A percentile compares a stretch with the other conserved stretches of the same genome.
Conservation (phyloP, 2,329 filamentous ascomycete genomes). For the Periconia sp. region DNA sequence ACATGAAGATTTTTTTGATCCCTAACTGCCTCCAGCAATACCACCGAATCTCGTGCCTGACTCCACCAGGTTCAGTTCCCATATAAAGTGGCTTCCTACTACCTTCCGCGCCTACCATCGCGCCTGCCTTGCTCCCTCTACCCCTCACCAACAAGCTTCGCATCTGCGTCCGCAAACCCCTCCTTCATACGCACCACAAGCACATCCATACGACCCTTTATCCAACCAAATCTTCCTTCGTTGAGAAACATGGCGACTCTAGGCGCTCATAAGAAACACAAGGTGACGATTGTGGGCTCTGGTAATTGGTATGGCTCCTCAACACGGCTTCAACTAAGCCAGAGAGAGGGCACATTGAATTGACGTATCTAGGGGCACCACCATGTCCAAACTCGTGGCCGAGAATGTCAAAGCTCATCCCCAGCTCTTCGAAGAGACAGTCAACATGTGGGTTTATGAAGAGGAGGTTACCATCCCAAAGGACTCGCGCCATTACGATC, state of each 20-base stretch:
- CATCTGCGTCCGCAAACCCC: slow-evolving; percentile 5
- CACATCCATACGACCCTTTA: slow-evolving; percentile 1
- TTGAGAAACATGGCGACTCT: slow-evolving; percentile 50
- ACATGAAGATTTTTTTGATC: background rate
- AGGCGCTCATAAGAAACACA: slow-evolving; percentile 71
- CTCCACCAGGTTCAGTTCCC: background rate
- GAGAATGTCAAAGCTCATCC: slow-evolving; percentile 82
- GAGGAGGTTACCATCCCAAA: slow-evolving; percentile 78
- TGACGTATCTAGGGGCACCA: slow-evolving; percentile 73
- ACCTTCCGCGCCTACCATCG: slow-evolving; percentile 13
- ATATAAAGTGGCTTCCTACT: slow-evolving; percentile 30
- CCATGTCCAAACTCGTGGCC: slow-evolving; percentile 94
- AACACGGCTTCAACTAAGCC: too few relatives aligned
- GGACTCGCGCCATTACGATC: slow-evolving; percentile 72
- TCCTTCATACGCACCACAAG: slow-evolving; percentile 11
- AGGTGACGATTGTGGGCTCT: slow-evolving; percentile 90
- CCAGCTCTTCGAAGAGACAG: slow-evolving; percentile 80
- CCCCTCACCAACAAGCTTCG: slow-evolving; percentile 22
- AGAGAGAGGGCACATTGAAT: background rate
- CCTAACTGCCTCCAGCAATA: too few relatives aligned
- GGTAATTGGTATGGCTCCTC: slow-evolving; percentile 77
- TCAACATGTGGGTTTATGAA: slow-evolving; percentile 99
- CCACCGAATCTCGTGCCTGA: too few relatives aligned
- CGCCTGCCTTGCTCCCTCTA: slow-evolving; percentile 8
- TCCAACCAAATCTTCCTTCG: background rate